phyloP scores from a whole-genome alignment of 768 basidiomycete genomes.

The Tulasnella sp. region DNA sequence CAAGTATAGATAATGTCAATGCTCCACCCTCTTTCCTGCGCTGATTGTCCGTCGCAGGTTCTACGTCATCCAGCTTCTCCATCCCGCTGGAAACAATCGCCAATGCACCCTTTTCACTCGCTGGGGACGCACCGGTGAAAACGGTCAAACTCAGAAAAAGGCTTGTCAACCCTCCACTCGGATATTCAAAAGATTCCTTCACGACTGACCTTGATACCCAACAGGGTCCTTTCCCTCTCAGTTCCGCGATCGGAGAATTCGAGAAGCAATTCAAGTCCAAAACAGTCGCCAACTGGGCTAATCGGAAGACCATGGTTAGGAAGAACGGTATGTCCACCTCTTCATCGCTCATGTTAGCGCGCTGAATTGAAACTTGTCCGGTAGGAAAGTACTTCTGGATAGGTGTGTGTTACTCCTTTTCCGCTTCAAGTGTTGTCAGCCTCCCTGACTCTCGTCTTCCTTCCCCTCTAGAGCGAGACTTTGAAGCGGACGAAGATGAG shows the following conservation, averaged over 20 bases:
- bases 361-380: neutral
- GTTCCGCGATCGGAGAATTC: slow-evolving; percentile 48
- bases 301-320: slow-evolving; percentile 48
- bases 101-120: slow-evolving; percentile 23
- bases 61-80: slow-evolving; percentile 30
- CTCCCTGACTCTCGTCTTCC: neutral
- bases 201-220: neutral
- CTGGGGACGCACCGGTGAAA: slow-evolving; percentile 50
- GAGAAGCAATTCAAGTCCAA: slow-evolving; percentile 60
- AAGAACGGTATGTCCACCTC: slow-evolving; percentile 43
- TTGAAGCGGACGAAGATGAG: slow-evolving; percentile 31
- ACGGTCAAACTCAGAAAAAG: slow-evolving; percentile 49
- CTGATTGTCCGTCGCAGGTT: slow-evolving; percentile 21
- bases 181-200: neutral
- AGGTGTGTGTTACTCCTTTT: slow-evolving; percentile 39
- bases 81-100: slow-evolving; percentile 22
- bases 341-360: slow-evolving; percentile 1
- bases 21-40: neutral
- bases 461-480: slow-evolving; percentile 46
- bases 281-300: slow-evolving; percentile 49
- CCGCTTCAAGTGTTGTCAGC: neutral
- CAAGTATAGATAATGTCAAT: slow-evolving; percentile 13
- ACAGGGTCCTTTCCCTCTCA: slow-evolving; percentile 48
- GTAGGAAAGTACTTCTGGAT: slow-evolving; percentile 61
- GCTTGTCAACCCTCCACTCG: slow-evolving; percentile 33